Conservation (phyloP, 2,329 filamentous ascomycete species). For the Diplodia sapinea region DNA sequence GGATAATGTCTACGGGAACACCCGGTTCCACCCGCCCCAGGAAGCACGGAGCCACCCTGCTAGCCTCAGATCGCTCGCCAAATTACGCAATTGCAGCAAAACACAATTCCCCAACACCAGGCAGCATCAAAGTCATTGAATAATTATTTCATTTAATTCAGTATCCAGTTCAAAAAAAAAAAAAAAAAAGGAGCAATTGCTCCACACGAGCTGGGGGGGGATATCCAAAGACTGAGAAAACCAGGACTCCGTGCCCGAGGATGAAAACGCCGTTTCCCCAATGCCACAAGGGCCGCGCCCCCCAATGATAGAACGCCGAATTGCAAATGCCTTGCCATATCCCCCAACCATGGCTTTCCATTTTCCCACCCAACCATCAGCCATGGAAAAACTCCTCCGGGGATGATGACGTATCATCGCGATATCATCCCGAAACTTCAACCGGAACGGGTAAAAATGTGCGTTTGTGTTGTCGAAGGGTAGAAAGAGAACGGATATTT, state of each 20-base stretch:
- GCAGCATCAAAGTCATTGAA: neutral
- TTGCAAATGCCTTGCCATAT: no score
- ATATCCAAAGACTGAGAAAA: slow-evolving; percentile 8
- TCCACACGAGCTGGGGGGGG: slow-evolving; percentile 24
- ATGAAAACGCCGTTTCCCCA: slow-evolving; percentile 4
- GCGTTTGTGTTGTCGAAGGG: neutral
- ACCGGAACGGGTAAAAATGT: neutral
- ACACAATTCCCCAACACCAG: neutral
- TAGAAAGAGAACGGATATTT: neutral
- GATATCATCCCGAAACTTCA: neutral
- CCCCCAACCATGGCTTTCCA: neutral
- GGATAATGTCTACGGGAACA: slow-evolving; percentile 4
- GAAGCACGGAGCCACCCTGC: neutral
- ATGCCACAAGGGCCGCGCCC: neutral
- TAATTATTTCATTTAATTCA: neutral
- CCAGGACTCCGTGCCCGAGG: neutral
- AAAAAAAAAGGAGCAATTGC: neutral
- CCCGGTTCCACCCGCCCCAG: slow-evolving; percentile 20
- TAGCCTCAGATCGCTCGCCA: neutral
- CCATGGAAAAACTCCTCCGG: neutral
- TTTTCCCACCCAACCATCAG: neutral
- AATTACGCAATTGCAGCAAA: neutral
- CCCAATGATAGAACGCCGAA: no score
- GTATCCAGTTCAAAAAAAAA: neutral
- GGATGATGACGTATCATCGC: no score